phyloP scores from a whole-genome alignment of 176 grass and related monocot species.

The Saccharum officinarum region DNA sequence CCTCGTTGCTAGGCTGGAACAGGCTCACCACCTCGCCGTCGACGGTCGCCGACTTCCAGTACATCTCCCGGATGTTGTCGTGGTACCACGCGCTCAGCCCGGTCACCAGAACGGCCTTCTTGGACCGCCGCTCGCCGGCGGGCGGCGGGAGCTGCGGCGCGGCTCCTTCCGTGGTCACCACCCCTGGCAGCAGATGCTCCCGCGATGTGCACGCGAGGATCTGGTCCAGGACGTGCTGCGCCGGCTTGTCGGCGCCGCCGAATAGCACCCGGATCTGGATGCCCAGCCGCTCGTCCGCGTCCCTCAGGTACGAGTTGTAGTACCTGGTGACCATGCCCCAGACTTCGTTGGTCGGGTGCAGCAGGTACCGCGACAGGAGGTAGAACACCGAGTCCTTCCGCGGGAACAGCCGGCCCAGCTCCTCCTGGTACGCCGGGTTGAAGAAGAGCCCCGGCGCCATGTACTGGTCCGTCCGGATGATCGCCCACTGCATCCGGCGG shows the following conservation, averaged over 20 bases:
- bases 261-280: slow-evolving; percentile 65
- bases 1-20: slow-evolving; percentile 66
- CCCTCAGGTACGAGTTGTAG: slow-evolving; percentile 42
- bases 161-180: neutral
- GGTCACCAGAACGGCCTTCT: slow-evolving; percentile 33
- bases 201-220: slow-evolving; percentile 43
- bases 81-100: slow-evolving; percentile 31
- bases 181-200: slow-evolving; percentile 31
- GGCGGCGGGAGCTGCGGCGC: no score
- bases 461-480: slow-evolving; percentile 62
- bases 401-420: slow-evolving; percentile 51
- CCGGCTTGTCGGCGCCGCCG: neutral
- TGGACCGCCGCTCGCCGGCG: neutral
- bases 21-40: slow-evolving; percentile 46
- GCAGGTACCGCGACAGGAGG: slow-evolving; percentile 49
- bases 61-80: slow-evolving; percentile 49
- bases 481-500: slow-evolving; percentile 43
- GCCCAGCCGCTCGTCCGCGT: slow-evolving; percentile 38
- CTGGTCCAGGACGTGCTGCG: slow-evolving; percentile 24
- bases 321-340: slow-evolving; percentile 68
- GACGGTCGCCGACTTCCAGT: slow-evolving; percentile 31
- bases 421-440: slow-evolving; percentile 40
- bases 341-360: slow-evolving; percentile 55
- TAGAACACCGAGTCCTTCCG: slow-evolving; percentile 54
- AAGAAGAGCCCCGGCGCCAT: slow-evolving; percentile 57